Base-by-base conservation (phyloP, 2,329 filamentous ascomycete genomes). In the Cryphonectria radicalis region DNA sequence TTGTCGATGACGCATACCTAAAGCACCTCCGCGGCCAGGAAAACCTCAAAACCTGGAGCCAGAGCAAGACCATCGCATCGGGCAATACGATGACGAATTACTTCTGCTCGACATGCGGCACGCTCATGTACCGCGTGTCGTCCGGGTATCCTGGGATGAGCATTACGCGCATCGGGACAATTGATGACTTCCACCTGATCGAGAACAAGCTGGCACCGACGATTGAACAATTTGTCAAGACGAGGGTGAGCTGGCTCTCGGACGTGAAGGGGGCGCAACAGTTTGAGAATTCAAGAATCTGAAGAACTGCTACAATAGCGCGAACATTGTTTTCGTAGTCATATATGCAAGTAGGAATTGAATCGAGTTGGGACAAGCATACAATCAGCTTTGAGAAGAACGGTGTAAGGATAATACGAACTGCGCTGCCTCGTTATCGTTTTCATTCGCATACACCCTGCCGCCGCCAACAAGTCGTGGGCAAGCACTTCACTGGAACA, bases 31-130 rank as follows among this genome's bases (percentile, higher is more conserved):
- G 88, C 17, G 88, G 89, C 11, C 78, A 80, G 4, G 84, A 87
- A 0, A 85, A 83, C 40, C 81, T 90, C 17, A 86, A 77, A 25
- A 73, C 76, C 0, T 90, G 79, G 70, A 74, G 76, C 4, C 85
- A 89, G 74, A 75, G 75, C 2, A 76, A 80, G n/a, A 89, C 87
- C 0, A 84, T 88, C 57, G 80, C 73, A 0, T 81, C 82, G 0
- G 82, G 82, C 3, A 82, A 84, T 68, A 77, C 66, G 8, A 92
- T 91, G 89, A 86, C 85, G 10, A 91, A 91, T 75, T 81, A 84
- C 76, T 92, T 91, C 78, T 92, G 90, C 74, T 79, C 76, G 0
- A 85, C 81, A 0, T 92, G 90, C 75, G 89, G 90, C 0, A 85
- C 85, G 0, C 82, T 91, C 5, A 86, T 91, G 87, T 91, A 90